phyloP scores from a whole-genome alignment of 2,329 filamentous ascomycete species.

The Cryphonectria naterciae region DNA sequence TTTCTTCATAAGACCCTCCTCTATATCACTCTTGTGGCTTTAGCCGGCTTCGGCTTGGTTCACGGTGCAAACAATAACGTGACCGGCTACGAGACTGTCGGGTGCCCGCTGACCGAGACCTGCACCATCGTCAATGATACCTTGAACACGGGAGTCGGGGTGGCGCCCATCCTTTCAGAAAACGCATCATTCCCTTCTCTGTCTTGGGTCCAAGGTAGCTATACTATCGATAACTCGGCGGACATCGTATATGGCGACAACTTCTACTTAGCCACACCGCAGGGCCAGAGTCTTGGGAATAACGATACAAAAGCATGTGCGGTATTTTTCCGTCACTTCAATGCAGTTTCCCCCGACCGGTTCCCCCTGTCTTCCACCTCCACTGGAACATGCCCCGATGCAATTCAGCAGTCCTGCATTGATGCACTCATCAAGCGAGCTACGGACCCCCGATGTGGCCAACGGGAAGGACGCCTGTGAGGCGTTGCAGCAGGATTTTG shows the following conservation, averaged over 20 bases:
- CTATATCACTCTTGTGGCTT: not conserved
- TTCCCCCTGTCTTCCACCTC: not conserved
- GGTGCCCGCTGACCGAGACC: not conserved
- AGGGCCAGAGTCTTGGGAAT: not conserved
- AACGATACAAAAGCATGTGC: not conserved
- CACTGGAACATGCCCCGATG: not conserved
- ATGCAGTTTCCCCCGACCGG: not conserved
- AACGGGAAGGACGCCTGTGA: not conserved
- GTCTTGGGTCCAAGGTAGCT: not conserved
- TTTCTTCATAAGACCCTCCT: not conserved
- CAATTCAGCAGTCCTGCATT: not conserved
- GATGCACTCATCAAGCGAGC: not conserved
- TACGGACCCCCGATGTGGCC: not conserved
- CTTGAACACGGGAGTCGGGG: not conserved
- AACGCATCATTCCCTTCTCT: not conserved
- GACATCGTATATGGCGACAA: not conserved
- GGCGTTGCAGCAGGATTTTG: not conserved
- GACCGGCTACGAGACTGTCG: not conserved
- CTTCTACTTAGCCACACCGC: not conserved
- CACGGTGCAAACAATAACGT: not conserved
- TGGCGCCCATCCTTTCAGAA: not conserved
- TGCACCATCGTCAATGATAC: not conserved
- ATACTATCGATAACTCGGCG: too few species aligned
- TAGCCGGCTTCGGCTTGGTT: not conserved
- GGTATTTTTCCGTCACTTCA: not conserved